Evolutionary conservation across 805 yeast genomes (phyloP).

Genomic region (Blastobotrys mokoenaii): DNA sequence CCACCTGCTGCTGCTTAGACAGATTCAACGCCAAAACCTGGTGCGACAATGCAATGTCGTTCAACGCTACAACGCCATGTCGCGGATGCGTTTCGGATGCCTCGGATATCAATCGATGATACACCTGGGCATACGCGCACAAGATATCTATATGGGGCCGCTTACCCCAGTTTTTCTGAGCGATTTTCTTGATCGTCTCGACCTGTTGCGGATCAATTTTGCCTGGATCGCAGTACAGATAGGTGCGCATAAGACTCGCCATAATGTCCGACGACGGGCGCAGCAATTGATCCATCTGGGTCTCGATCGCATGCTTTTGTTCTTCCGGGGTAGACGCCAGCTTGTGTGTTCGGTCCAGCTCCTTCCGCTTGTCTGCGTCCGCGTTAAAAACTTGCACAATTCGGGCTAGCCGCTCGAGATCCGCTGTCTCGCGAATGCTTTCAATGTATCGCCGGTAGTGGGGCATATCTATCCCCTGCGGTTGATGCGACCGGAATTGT

Average conservation of each 20-base stretch:
- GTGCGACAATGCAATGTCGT: conserved; percentile 6
- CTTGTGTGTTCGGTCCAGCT: too few relatives aligned
- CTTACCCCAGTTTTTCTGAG: conserved; percentile 6
- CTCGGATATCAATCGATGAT: background rate
- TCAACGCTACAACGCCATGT: conserved; percentile 3
- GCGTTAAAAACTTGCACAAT: background rate
- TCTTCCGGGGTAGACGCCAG: too few relatives aligned
- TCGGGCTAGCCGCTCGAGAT: background rate
- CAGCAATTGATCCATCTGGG: too few relatives aligned
- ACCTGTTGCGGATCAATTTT: background rate
- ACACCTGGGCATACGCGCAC: conserved; percentile 1
- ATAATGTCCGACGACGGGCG: too few relatives aligned
- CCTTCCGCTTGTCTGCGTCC: too few relatives aligned
- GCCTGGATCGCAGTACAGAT: too few relatives aligned
- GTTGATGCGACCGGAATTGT: background rate
- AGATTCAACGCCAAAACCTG: conserved; percentile 5
- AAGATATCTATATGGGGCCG: conserved; percentile 1
- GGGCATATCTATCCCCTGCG: background rate
- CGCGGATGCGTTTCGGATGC: conserved; percentile 4
- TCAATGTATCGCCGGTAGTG: conserved; percentile 3
- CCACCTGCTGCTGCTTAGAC: background rate
- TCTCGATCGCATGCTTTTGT: too few relatives aligned
- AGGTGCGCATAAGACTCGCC: too few relatives aligned
- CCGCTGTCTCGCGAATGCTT: background rate
- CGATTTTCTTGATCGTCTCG: background rate